These are phyloP conservation scores for Sambucus nigra DNA, from an alignment of 129 eudicot genomes.

Conservation along the genomic window DNA sequence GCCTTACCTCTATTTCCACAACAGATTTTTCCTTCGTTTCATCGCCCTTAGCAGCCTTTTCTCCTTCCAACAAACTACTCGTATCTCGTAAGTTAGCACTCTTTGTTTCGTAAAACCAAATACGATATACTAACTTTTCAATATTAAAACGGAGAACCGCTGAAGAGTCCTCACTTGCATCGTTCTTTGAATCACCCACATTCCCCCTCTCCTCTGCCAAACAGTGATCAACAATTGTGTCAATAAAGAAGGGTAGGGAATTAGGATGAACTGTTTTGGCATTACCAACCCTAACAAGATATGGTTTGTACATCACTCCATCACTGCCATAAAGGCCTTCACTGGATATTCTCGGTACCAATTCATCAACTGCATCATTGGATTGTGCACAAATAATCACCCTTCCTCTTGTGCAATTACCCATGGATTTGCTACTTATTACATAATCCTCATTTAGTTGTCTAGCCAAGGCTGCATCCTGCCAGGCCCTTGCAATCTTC, in stretches of 20 bases:
- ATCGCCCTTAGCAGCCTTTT: slow-evolving; percentile 26
- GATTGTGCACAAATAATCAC: slow-evolving; percentile 95
- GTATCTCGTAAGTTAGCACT: slow-evolving; percentile 69
- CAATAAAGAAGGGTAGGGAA: slow-evolving; percentile 77
- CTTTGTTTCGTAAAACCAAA: slow-evolving; percentile 72
- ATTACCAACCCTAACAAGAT: slow-evolving; percentile 98
- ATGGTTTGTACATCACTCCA: slow-evolving; percentile 80
- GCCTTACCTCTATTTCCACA: slow-evolving; percentile 55
- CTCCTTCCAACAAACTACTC: slow-evolving; percentile 26
- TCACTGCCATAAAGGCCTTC: slow-evolving; percentile 76
- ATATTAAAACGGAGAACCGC: slow-evolving; percentile 51
- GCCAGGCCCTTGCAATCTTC: slow-evolving; percentile 91
- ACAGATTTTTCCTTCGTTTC: slow-evolving; percentile 55
- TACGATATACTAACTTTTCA: slow-evolving; percentile 73
- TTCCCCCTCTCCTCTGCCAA: slow-evolving; percentile 42
- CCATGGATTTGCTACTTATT: slow-evolving; percentile 22
- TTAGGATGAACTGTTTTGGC: slow-evolving; percentile 83
- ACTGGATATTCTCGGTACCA: slow-evolving; percentile 72
- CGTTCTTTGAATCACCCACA: slow-evolving; percentile 31
- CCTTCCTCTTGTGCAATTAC: slow-evolving; percentile 43
- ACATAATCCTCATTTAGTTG: slow-evolving; percentile 43
- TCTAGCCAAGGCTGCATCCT: slow-evolving; percentile 98
- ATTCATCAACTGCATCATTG: slow-evolving; percentile 98
- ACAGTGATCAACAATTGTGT: slow-evolving; percentile 84
- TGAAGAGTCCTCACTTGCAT: slow-evolving; percentile 37